Conservation (phyloP, 2,329 filamentous ascomycete species). For the Anisogramma anomala region DNA sequence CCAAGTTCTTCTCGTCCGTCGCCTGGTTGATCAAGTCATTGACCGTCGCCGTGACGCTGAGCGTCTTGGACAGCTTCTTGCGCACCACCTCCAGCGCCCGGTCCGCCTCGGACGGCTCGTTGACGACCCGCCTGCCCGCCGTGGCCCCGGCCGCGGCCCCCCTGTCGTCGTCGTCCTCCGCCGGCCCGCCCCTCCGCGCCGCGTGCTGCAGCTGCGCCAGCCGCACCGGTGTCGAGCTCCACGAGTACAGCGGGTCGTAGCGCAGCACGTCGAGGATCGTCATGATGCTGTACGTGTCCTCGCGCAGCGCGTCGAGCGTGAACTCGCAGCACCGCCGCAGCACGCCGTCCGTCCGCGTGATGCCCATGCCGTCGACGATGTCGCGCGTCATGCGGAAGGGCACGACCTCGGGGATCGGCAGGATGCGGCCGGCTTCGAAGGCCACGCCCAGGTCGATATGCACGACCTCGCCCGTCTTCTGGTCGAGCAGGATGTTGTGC, state of each 20-base stretch:
- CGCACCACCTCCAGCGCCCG: slow-evolving; percentile 83
- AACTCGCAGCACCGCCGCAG: slow-evolving; percentile 98
- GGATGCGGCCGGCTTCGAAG: slow-evolving; percentile 90
- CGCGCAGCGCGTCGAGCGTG: slow-evolving; percentile 84
- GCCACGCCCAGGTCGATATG: slow-evolving; percentile 96
- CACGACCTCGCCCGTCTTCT: slow-evolving; percentile 80
- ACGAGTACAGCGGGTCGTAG: slow-evolving; percentile 95
- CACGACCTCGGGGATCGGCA: slow-evolving; percentile 89
- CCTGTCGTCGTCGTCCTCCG: slow-evolving; percentile 21
- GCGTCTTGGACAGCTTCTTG: slow-evolving; percentile 88
- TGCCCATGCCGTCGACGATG: slow-evolving; percentile 92
- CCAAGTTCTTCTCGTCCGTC: slow-evolving; percentile 83
- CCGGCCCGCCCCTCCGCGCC: slow-evolving; percentile 39
- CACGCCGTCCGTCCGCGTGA: slow-evolving; percentile 87
- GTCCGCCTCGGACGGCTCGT: slow-evolving; percentile 66
- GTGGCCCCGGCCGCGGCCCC: too few relatives aligned
- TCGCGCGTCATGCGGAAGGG: slow-evolving; percentile 92
- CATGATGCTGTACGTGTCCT: slow-evolving; percentile 96
- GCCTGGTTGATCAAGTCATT: slow-evolving; percentile 96
- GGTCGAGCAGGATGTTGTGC: slow-evolving; percentile 91
- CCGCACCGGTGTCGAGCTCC: slow-evolving; percentile 69
- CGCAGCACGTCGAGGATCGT: slow-evolving; percentile 93
- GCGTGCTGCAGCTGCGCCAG: slow-evolving; percentile 53
- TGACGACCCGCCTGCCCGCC: too few relatives aligned
- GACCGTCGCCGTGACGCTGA: slow-evolving; percentile 90